These are phyloP conservation scores for Athelia psychrophila DNA, from an alignment of 1,284 basidiomycete species.

Conservation along the genomic window DNA sequence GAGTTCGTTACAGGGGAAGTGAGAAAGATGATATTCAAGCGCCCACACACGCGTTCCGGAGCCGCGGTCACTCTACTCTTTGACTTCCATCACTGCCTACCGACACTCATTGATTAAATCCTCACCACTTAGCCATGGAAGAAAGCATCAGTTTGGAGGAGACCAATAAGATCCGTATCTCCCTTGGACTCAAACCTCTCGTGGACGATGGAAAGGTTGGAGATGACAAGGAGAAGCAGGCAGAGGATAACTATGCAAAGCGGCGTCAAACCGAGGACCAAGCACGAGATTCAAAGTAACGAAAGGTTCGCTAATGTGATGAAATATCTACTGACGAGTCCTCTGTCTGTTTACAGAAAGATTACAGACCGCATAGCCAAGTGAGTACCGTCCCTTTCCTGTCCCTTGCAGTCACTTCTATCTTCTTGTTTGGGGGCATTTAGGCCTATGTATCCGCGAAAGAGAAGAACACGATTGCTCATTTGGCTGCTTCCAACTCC, in stretches of 20 bases:
- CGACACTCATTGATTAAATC: slow-evolving; percentile 32
- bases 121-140: slow-evolving; percentile 80
- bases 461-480: slow-evolving; percentile 39
- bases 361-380: slow-evolving; percentile 83
- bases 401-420: slow-evolving; percentile 46
- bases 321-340: slow-evolving; percentile 12
- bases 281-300: slow-evolving; percentile 75
- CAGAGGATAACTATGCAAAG: slow-evolving; percentile 82
- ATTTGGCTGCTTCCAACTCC: slow-evolving; percentile 36
- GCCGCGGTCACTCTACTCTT: slow-evolving; percentile 2
- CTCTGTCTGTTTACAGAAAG: slow-evolving; percentile 43
- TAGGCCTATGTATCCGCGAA: slow-evolving; percentile 21
- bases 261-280: slow-evolving; percentile 68
- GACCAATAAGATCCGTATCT: slow-evolving; percentile 96
- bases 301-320: slow-evolving; percentile 11
- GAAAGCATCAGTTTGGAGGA: slow-evolving; percentile 94
- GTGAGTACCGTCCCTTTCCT: slow-evolving; percentile 54
- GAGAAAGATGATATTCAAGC: too few species aligned
- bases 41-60: too few species aligned
- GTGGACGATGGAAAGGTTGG: slow-evolving; percentile 70
- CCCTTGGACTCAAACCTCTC: slow-evolving; percentile 92
- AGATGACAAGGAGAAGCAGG: slow-evolving; percentile 73
- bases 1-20: too few species aligned
- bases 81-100: slow-evolving; percentile 4
- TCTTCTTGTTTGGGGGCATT: slow-evolving; percentile 32